Percentiles rank a stretch among this genome's conserved stretches.
These are phyloP conservation scores for Fusarium austroafricanum DNA, from an alignment of 2,329 filamentous ascomycete genomes.

Conservation along the genomic window DNA sequence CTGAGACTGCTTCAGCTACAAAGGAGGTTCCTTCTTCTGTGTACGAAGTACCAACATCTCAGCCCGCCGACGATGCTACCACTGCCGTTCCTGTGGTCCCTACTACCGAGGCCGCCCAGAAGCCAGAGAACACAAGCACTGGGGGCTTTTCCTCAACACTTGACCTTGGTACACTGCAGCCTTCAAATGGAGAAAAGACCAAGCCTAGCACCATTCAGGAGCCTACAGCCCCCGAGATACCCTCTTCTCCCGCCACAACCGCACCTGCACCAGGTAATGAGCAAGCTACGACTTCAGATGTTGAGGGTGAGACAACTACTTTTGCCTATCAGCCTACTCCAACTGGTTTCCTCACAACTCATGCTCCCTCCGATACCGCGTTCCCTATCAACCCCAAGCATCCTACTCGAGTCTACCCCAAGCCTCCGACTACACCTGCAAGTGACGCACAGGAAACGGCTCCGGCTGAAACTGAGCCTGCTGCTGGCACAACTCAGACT, in stretches of 20 bases:
- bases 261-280: slow-evolving; percentile 1
- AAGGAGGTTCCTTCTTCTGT: slow-evolving; percentile 6
- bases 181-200: slow-evolving; percentile 20
- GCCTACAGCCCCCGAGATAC: slow-evolving; percentile 13
- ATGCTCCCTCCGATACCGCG: slow-evolving; percentile 13
- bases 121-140: slow-evolving; percentile 17
- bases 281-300: slow-evolving; percentile 2
- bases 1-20: slow-evolving; percentile 1
- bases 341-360: slow-evolving; percentile 17
- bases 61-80: slow-evolving; percentile 5
- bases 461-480: slow-evolving; percentile 3
- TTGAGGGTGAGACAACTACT: slow-evolving; percentile 9
- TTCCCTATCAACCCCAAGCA: slow-evolving; percentile 18
- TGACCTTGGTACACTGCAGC: slow-evolving; percentile 40
- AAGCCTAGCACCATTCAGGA: slow-evolving; percentile 21
- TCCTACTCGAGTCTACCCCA: slow-evolving; percentile 11
- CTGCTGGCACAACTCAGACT: slow-evolving; percentile 24
- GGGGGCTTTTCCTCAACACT: slow-evolving; percentile 33
- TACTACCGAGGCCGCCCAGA: slow-evolving; percentile 18
- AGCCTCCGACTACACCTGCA: background rate
- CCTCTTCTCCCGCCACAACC: slow-evolving; percentile 18
- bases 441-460: slow-evolving; percentile 10
- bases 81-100: slow-evolving; percentile 3
- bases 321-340: slow-evolving; percentile 16
- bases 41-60: slow-evolving; percentile 6